A percentile compares a stretch with the other conserved stretches of the same genome.
Evolutionary conservation across 164 flowering plant species (phyloP).

Genomic region (Liriodendron chinense): DNA sequence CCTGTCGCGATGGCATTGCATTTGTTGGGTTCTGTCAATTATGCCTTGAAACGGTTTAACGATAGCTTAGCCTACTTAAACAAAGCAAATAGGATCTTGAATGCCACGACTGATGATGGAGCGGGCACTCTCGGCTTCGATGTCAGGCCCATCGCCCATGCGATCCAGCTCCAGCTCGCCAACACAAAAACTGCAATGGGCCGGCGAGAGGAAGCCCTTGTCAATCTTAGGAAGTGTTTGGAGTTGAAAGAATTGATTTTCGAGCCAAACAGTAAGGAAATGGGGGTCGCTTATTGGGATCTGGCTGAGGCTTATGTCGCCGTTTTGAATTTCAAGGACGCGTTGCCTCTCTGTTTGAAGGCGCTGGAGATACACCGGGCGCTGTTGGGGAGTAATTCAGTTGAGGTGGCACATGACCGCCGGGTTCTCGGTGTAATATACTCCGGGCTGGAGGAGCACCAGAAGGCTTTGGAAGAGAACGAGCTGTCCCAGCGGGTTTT

Average conservation of each 20-base stretch:
- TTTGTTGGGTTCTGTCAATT: conserved; percentile 71
- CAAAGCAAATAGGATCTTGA: conserved; percentile 64
- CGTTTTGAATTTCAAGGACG: conserved; percentile 79
- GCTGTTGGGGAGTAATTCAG: conserved; percentile 64
- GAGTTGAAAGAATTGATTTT: conserved; percentile 68
- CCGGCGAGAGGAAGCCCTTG: conserved; percentile 80
- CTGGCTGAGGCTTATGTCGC: conserved; percentile 74
- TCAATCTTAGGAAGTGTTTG: conserved; percentile 56
- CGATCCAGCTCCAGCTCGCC: conserved; percentile 63
- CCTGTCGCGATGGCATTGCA: conserved; percentile 78
- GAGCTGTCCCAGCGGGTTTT: conserved; percentile 61
- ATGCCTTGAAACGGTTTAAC: conserved; percentile 55
- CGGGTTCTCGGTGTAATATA: conserved; percentile 81
- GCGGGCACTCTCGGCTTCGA: conserved; percentile 34
- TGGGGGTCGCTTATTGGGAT: conserved; percentile 71
- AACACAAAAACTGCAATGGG: conserved; percentile 85
- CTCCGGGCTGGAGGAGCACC: conserved; percentile 75
- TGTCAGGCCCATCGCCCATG: conserved; percentile 60
- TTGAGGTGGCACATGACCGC: conserved; percentile 88
- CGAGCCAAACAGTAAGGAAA: conserved; percentile 60
- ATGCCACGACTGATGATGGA: conserved; percentile 50
- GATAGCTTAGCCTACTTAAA: conserved; percentile 73
- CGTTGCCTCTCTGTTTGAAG: conserved; percentile 65
- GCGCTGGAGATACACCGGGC: conserved; percentile 67
- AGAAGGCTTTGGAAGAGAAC: conserved; percentile 84